Evolutionary conservation across 352 stramenopile genomes (phyloP).

Genomic region (Achlya hypogyna): DNA sequence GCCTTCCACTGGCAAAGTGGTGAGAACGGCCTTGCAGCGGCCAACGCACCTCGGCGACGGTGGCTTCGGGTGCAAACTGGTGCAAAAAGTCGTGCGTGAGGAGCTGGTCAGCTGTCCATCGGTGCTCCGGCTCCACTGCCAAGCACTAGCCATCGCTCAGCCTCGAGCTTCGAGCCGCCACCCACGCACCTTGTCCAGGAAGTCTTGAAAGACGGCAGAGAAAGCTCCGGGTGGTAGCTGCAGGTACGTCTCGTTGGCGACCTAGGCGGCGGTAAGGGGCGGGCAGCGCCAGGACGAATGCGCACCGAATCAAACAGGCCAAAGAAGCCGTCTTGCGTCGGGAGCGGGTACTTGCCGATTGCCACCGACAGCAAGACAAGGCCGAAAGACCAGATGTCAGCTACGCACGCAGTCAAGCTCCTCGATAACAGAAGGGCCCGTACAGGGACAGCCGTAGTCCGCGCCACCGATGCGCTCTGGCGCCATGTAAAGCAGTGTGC

Average conservation of each 20-base stretch:
- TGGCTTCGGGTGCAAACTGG: constrained; percentile 60
- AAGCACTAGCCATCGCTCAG: constrained; percentile 58
- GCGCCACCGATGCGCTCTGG: constrained; percentile 88
- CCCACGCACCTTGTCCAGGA: constrained; percentile 54
- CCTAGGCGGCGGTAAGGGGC: constrained; percentile 25
- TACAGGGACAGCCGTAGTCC: constrained; percentile 84
- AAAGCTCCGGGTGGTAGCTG: constrained; percentile 51
- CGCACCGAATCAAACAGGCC: constrained; percentile 75
- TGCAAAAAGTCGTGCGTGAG: constrained; percentile 63
- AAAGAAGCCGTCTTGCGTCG: constrained; percentile 81
- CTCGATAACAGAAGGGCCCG: not conserved
- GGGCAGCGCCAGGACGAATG: not conserved
- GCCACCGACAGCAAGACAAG: constrained; percentile 70
- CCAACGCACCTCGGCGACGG: constrained; percentile 42
- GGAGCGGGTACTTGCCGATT: constrained; percentile 73
- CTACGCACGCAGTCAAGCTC: constrained; percentile 23
- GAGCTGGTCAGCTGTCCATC: constrained; percentile 51
- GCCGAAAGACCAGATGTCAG: constrained; percentile 80
- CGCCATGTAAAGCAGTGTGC: constrained; percentile 91
- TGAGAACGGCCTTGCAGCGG: too few relatives aligned
- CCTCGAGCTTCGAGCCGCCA: too few relatives aligned
- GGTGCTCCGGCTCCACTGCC: constrained; percentile 48
- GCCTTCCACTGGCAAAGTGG: constrained; percentile 10
- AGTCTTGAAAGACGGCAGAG: constrained; percentile 59
- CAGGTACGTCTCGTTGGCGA: constrained; percentile 68